Percentiles rank a stretch among this genome's conserved stretches.
Conservation (phyloP, 352 stramenopile genomes). For the Thalassiosira mediterranea region DNA sequence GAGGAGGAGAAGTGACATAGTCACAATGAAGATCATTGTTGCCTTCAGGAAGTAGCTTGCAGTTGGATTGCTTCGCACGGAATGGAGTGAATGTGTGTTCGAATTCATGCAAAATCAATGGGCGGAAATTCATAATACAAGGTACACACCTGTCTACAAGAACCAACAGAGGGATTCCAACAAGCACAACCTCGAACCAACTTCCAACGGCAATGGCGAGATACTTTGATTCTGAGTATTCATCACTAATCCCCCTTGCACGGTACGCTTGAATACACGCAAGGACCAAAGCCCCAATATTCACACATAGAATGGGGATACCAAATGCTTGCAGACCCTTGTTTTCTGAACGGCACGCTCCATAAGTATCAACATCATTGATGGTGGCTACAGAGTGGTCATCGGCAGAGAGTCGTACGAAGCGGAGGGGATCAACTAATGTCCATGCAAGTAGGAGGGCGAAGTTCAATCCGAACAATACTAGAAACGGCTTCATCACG, state of each 20-base stretch:
- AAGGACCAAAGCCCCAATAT: conserved; percentile 38
- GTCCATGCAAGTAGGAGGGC: conserved; percentile 48
- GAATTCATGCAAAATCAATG: no score
- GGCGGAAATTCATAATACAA: no score
- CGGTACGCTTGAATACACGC: conserved; percentile 14
- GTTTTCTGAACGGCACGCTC: no score
- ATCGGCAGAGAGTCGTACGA: conserved; percentile 27
- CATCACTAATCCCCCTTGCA: background rate
- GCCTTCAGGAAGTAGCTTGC: conserved; percentile 5
- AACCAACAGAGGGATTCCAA: conserved; percentile 8
- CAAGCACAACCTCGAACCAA: conserved; percentile 5
- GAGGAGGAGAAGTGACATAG: conserved; percentile 39
- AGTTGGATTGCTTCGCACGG: no score
- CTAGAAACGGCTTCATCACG: conserved; percentile 39
- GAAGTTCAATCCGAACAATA: conserved; percentile 34
- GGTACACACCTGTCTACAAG: conserved; percentile 5
- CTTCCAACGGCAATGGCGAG: conserved; percentile 4
- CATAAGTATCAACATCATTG: conserved; percentile 36
- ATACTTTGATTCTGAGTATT: conserved; percentile 1
- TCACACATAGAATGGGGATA: conserved; percentile 20
- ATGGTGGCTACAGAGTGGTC: no score
- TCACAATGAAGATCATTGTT: conserved; percentile 39
- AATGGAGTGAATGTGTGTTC: no score
- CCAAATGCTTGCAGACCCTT: no score
- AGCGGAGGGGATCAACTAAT: conserved; percentile 37